A percentile compares a stretch with the other conserved stretches of the same genome.
phyloP scores from a whole-genome alignment of 1,284 basidiomycete genomes.

The Pascua sp. region DNA sequence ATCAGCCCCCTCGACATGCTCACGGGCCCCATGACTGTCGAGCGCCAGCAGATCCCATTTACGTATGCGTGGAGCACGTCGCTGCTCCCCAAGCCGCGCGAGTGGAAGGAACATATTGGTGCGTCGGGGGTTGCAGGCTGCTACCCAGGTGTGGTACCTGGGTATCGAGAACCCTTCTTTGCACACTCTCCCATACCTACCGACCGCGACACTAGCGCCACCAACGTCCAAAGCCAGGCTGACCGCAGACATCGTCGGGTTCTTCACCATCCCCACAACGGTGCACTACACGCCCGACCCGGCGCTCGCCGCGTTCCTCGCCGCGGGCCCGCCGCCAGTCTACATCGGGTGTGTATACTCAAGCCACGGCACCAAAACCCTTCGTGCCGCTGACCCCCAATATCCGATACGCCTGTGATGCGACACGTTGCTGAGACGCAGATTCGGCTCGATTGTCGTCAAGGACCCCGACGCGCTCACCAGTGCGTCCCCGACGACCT shows the following conservation, averaged over 20 bases:
- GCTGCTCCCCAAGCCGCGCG: constrained; percentile 61
- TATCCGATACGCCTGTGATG: too few species aligned
- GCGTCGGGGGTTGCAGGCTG: constrained; percentile 12
- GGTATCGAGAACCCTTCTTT: too few species aligned
- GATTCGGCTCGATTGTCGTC: constrained; percentile 64
- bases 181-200: too few species aligned
- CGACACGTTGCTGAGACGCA: constrained; percentile 20
- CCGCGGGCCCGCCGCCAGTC: constrained; percentile 56
- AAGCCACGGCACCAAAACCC: too few species aligned
- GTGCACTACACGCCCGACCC: background rate
- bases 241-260: constrained; percentile 60
- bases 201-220: too few species aligned
- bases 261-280: constrained; percentile 41
- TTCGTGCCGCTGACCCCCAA: too few species aligned
- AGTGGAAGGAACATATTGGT: constrained; percentile 64
- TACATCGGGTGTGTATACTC: constrained; percentile 50
- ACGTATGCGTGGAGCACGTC: constrained; percentile 66
- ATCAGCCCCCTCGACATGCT: constrained; percentile 54
- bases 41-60: constrained; percentile 62
- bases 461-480: constrained; percentile 57
- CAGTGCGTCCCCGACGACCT: background rate
- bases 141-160: too few species aligned
- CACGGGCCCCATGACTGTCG: constrained; percentile 57
- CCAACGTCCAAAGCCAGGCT: background rate
- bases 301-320: constrained; percentile 56